These are phyloP conservation scores for Poa annua DNA, from an alignment of 176 grass and related monocot species.

Conservation along the genomic window DNA sequence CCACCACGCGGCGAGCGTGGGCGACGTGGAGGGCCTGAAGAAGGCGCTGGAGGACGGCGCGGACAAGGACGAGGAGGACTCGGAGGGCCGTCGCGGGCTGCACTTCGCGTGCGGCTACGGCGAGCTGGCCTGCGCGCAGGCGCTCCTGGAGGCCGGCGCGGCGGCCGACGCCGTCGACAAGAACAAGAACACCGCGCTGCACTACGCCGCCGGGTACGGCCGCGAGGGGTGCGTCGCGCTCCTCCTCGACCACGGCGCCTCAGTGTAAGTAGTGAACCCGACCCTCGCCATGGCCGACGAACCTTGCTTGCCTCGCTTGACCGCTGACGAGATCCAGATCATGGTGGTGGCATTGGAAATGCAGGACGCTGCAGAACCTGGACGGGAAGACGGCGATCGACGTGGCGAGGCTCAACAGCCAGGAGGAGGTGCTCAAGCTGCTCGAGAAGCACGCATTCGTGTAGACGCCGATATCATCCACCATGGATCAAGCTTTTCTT, in stretches of 20 bases:
- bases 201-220: constrained; percentile 91
- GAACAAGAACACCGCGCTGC: constrained; percentile 87
- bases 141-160: constrained; percentile 69
- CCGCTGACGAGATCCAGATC: background rate
- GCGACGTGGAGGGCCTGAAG: constrained; percentile 87
- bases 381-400: constrained; percentile 89
- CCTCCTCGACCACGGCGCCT: constrained; percentile 68
- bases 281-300: constrained; percentile 3
- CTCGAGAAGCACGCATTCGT: constrained; percentile 93
- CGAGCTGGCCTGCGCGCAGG: constrained; percentile 72
- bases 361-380: constrained; percentile 81
- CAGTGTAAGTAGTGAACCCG: constrained; percentile 67
- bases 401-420: constrained; percentile 87
- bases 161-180: constrained; percentile 74
- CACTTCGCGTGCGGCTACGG: constrained; percentile 98
- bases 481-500: background rate
- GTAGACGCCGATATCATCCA: constrained; percentile 7
- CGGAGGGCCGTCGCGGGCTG: constrained; percentile 80
- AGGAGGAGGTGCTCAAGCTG: constrained; percentile 90
- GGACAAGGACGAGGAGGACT: constrained; percentile 94
- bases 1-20: constrained; percentile 83
- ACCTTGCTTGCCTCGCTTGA: background rate
- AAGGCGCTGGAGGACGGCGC: constrained; percentile 75
- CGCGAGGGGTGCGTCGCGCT: constrained; percentile 84
- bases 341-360: background rate